Base-by-base conservation (phyloP, 345 rosid genomes). In the Acer yangbiense region DNA sequence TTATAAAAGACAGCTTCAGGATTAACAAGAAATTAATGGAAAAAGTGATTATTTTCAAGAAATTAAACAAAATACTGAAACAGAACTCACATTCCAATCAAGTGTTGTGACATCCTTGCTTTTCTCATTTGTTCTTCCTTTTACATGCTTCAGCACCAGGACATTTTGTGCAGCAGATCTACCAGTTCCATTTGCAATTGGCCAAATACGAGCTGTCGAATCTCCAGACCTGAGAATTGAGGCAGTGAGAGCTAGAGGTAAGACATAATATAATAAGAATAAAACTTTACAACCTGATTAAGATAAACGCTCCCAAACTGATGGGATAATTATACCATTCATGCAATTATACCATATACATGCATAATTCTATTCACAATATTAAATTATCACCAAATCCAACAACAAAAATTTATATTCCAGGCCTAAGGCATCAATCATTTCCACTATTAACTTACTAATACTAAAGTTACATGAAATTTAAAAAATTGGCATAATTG, bases 41-140 rank as follows among this genome's bases (percentile, higher is more conserved):
- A 13, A 57, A 43, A 43, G 39, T 64, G 17, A 50, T 27, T 11
- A 39, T 54, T 58, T 7, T 18, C 9, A 27, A 71, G 66, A 73
- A 66, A 44, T 60, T 77, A 35, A 76, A 61, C 58, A 63, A 60
- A 69, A 81, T 50, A 50, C 44, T 13, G 55, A 50, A 80, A 64
- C 55, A 81, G 27, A 79, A 61, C 99, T 93, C 82, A 97, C 99
- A 89, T 94, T 97, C 99, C 99, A 97, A 86, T 97, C 99, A 63
- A 97, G 93, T 44, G 99, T 94, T 11, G 99, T 97, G 69, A 97
- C 98, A 79, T 97, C 99, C 85, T 94, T 94, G 88, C 97, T 94
- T 88, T 97, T 97, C 87, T 97, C 99, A 77, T 89, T 94, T 57
- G 95, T 93, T 82, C 88, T 89, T 83, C 98, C 98, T 86, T 91